phyloP scores from a whole-genome alignment of 441 rosid genomes.

The Iberis amara region DNA sequence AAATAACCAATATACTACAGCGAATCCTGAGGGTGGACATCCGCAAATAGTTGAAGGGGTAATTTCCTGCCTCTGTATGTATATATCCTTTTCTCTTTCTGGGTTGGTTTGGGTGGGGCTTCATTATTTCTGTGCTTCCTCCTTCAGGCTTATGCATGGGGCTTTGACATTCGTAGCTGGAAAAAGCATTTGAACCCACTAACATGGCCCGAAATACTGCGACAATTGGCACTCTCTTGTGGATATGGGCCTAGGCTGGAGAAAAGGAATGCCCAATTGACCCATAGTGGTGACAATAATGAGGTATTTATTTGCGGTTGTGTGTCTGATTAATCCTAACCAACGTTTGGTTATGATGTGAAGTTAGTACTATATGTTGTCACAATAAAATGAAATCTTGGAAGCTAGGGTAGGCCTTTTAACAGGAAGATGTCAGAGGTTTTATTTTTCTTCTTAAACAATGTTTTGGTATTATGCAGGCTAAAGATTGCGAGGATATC shows the following conservation, averaged over 20 bases:
- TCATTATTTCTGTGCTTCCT: conserved; percentile 19
- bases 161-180: conserved; percentile 96
- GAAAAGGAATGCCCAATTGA: conserved; percentile 43
- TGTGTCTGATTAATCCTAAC: not conserved
- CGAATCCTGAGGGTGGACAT: conserved; percentile 98
- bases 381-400: conserved; percentile 4
- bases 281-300: conserved; percentile 45
- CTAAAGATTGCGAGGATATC: conserved; percentile 63
- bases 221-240: conserved; percentile 79
- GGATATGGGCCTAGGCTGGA: conserved; percentile 87
- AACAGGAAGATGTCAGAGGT: conserved; percentile 4
- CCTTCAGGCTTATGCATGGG: conserved; percentile 92
- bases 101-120: conserved; percentile 11
- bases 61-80: conserved; percentile 25
- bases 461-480: conserved; percentile 41
- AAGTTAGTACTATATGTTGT: conserved; percentile 2
- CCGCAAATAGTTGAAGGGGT: conserved; percentile 97
- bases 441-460: not conserved
- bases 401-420: conserved; percentile 14
- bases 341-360: conserved; percentile 4
- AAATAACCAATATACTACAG: conserved; percentile 61
- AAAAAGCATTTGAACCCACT: conserved; percentile 73
- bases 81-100: conserved; percentile 26
- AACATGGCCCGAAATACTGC: conserved; percentile 97
- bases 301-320: conserved; percentile 43